A percentile compares a stretch with the other conserved stretches of the same genome.
phyloP scores from a whole-genome alignment of 495 filamentous ascomycete genomes.

The Xylona heveae region DNA sequence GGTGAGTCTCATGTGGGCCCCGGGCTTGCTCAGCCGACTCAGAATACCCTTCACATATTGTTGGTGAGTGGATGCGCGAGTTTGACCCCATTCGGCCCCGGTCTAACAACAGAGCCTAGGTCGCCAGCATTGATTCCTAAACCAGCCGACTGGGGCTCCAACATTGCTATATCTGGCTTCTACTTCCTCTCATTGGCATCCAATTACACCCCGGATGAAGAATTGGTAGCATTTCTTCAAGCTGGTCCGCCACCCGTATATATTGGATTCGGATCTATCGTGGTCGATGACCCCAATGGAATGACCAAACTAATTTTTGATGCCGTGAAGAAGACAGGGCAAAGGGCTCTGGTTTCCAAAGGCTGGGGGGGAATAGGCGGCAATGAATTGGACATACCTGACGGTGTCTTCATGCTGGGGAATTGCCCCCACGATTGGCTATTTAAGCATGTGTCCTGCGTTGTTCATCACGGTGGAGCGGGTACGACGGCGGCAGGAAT shows the following conservation, averaged over 20 bases:
- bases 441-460: conserved; percentile 50
- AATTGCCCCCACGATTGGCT: conserved; percentile 73
- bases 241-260: conserved; percentile 52
- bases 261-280: conserved; percentile 68
- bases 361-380: conserved; percentile 62
- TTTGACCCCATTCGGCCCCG: neutral
- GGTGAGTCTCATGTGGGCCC: conserved; percentile 42
- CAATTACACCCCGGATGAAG: conserved; percentile 38
- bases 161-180: conserved; percentile 56
- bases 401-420: conserved; percentile 55
- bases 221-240: conserved; percentile 40
- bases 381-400: conserved; percentile 33
- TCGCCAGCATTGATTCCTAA: conserved; percentile 64
- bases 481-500: conserved; percentile 65
- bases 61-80: conserved; percentile 24
- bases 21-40: conserved; percentile 37
- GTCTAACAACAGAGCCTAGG: no score
- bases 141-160: conserved; percentile 49
- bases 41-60: conserved; percentile 61
- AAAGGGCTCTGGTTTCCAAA: conserved; percentile 56
- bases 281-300: conserved; percentile 48
- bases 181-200: conserved; percentile 46
- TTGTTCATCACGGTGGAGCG: conserved; percentile 68
- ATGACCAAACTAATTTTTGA: conserved; percentile 49
- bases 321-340: conserved; percentile 39